phyloP scores from a whole-genome alignment of 2,329 filamentous ascomycete species.

The Aspergillus ibericus region DNA sequence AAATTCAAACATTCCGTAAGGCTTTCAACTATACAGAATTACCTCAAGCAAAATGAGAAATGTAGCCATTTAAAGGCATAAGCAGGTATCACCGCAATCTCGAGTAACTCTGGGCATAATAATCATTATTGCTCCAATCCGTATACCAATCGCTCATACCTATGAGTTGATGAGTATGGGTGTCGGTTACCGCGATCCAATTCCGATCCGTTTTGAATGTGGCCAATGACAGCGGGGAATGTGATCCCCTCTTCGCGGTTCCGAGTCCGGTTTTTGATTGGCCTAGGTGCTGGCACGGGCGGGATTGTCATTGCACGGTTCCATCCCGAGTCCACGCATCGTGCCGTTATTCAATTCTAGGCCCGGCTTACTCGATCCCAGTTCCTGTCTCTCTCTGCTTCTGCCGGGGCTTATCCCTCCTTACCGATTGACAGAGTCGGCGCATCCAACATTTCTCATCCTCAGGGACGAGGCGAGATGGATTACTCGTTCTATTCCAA shows the following conservation, averaged over 20 bases:
- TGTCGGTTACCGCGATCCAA: neutral
- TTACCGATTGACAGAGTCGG: neutral
- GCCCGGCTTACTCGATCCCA: neutral
- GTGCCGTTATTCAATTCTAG: neutral
- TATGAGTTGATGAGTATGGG: neutral
- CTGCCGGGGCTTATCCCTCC: neutral
- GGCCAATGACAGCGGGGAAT: conserved; percentile 1
- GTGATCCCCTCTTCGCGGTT: neutral
- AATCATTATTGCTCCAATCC: no score
- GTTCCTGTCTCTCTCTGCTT: neutral
- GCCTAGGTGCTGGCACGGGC: neutral
- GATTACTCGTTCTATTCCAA: conserved; percentile 15
- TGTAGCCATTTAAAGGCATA: no score
- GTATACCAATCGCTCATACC: no score
- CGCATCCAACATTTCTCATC: neutral
- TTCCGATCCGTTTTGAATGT: neutral
- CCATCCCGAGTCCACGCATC: neutral
- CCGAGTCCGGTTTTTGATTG: neutral
- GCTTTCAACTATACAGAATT: no score
- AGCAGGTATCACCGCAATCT: no score
- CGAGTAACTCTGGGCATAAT: no score
- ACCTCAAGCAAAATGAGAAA: no score
- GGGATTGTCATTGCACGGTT: neutral
- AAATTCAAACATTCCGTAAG: no score
- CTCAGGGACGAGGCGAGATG: conserved; percentile 5